These are phyloP conservation scores for Kwoniella shandongensis DNA, from an alignment of 768 basidiomycete species.

Conservation along the genomic window DNA sequence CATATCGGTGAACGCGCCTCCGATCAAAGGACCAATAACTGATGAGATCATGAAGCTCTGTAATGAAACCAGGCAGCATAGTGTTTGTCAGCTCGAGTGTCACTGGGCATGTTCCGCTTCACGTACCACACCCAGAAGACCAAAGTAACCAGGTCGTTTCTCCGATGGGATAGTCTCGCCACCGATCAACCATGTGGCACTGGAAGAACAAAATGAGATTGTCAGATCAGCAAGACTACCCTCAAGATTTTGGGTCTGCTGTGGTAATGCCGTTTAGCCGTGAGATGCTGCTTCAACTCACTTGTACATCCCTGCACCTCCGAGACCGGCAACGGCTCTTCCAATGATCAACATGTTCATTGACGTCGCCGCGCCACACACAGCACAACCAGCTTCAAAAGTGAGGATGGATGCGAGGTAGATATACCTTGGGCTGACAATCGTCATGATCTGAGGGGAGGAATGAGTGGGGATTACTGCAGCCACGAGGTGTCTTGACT, in stretches of 20 bases:
- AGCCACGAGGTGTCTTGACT: not conserved
- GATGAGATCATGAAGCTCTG: conserved; percentile 30
- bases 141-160: conserved; percentile 32
- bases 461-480: too few relatives aligned
- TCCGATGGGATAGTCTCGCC: conserved; percentile 31
- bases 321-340: conserved; percentile 31
- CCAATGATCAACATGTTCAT: conserved; percentile 39
- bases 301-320: conserved; percentile 35
- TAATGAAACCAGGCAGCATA: too few relatives aligned
- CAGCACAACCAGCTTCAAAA: conserved; percentile 29
- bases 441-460: conserved; percentile 29
- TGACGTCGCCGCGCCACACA: conserved; percentile 25
- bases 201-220: not conserved
- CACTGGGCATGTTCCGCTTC: not conserved
- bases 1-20: conserved; percentile 30
- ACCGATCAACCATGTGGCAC: conserved; percentile 32
- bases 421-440: conserved; percentile 23
- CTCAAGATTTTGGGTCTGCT: not conserved
- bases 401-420: conserved; percentile 25
- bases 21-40: conserved; percentile 34
- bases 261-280: not conserved
- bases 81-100: not conserved
- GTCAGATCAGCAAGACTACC: not conserved
- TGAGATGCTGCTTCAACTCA: conserved; percentile 2
- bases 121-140: conserved; percentile 26